Percentiles rank a stretch among this genome's conserved stretches.
Evolutionary conservation across 306 rosid genomes (phyloP).

Genomic region (Prinsepia uniflora): DNA sequence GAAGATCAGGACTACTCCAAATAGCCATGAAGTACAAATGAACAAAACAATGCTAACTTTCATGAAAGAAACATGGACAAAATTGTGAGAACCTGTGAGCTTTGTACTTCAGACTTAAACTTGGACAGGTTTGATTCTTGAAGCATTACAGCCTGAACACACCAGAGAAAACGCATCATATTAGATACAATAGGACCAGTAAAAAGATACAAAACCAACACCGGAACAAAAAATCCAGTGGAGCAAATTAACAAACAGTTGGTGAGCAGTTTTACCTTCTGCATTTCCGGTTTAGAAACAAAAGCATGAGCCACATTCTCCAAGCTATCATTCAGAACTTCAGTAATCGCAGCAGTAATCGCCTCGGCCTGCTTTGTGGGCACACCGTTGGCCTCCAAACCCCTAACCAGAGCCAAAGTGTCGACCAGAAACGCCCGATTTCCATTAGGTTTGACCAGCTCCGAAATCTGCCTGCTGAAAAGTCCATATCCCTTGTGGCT

Average conservation of each 20-base stretch:
- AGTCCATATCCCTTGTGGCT: neutral
- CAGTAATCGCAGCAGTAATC: conserved; percentile 46
- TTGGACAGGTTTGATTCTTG: conserved; percentile 50
- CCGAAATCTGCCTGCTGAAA: conserved; percentile 31
- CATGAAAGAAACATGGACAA: neutral
- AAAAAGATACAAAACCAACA: neutral
- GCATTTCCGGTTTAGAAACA: conserved; percentile 49
- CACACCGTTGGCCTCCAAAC: conserved; percentile 51
- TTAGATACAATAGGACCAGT: neutral
- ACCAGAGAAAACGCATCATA: neutral
- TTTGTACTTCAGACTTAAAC: conserved; percentile 49
- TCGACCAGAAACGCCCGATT: conserved; percentile 59
- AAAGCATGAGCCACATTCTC: conserved; percentile 47
- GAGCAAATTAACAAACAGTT: conserved; percentile 5
- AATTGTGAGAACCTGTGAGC: conserved; percentile 44
- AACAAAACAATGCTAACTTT: neutral
- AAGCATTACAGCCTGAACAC: conserved; percentile 37
- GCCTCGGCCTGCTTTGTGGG: conserved; percentile 68
- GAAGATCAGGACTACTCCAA: neutral
- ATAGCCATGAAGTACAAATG: neutral
- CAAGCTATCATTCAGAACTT: conserved; percentile 51
- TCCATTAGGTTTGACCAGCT: conserved; percentile 33
- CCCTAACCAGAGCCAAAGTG: conserved; percentile 53
- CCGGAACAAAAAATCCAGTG: neutral
- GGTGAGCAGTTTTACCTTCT: conserved; percentile 26